Conservation (phyloP, 2,329 filamentous ascomycete genomes). For the Fusarium poae region DNA sequence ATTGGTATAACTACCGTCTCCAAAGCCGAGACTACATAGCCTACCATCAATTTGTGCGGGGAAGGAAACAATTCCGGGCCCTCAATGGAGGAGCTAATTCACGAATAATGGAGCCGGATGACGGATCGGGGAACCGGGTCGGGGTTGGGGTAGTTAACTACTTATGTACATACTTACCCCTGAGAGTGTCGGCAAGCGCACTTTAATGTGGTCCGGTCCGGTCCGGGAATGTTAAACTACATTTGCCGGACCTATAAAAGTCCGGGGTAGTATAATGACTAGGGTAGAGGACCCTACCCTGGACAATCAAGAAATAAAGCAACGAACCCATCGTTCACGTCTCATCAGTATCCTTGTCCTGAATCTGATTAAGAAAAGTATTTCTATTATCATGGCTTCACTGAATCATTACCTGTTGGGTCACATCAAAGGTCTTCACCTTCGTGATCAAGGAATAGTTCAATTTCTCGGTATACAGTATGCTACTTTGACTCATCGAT, state of each 20-base stretch:
- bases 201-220: no score
- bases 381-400: background rate
- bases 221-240: no score
- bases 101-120: no score
- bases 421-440: background rate
- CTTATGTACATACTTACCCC: no score
- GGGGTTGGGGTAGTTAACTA: no score
- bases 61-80: background rate
- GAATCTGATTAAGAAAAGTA: background rate
- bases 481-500: background rate
- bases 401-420: background rate
- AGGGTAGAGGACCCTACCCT: background rate
- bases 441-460: background rate
- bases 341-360: background rate
- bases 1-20: background rate
- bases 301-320: background rate
- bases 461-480: slow-evolving; percentile 2
- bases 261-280: background rate
- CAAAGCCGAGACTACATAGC: background rate
- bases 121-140: no score
- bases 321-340: background rate
- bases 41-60: background rate
- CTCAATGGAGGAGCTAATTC: background rate
- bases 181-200: no score
- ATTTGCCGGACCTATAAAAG: background rate